Base-by-base conservation (phyloP, 164 flowering plant genomes). In the Buxus sempervirens region DNA sequence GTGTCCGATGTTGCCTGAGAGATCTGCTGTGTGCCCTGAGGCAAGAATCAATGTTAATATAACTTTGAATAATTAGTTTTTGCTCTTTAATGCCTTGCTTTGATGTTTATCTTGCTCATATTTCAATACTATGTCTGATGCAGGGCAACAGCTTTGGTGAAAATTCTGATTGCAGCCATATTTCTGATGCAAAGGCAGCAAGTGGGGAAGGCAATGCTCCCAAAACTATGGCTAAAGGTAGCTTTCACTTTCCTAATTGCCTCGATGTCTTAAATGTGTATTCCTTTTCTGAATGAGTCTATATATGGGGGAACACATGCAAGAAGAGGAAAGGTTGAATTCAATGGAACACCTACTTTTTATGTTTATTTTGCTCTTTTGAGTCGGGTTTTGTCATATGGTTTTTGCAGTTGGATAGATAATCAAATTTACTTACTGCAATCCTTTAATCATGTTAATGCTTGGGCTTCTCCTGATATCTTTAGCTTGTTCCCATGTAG, bases 141-240 rank as follows among this genome's bases (percentile, higher is more conserved):
- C 67, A 60, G 55, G 56, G 45, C 3, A 41, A 24, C 51, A 16
- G 13, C 8, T 24, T 42, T 72, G 62, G 32, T 38, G 66, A 23
- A 60, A 24, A 59, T 72, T 42, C 45, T 13, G 26, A 13, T 53
- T 5, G 53, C 20, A 64, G 53, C 49, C 14, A 19, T 54, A 45
- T 14, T 61, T 55, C 62, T n/a, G 32, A 42, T 21, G 57, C 41
- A 38, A 57, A 54, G 36, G 71, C 25, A 41, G 62, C 58, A 14
- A 56, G 70, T 53, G 54, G 38, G n/a, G 21, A 61, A 4, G 9
- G 38, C 24, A 4, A 66, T 59, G 49, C 6, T 53, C 6, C 70
- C 25, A 27, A 66, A 64, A 15, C 28, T 62, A 60, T 25, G 51
- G 53, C 68, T 32, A 80, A 77, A 77, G 80, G 77, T 77, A 77